Evolutionary conservation across 176 grass and related monocot species (phyloP), one percentile per base, ranked within the genome.

Genomic region (Oryza nivara): DNA sequence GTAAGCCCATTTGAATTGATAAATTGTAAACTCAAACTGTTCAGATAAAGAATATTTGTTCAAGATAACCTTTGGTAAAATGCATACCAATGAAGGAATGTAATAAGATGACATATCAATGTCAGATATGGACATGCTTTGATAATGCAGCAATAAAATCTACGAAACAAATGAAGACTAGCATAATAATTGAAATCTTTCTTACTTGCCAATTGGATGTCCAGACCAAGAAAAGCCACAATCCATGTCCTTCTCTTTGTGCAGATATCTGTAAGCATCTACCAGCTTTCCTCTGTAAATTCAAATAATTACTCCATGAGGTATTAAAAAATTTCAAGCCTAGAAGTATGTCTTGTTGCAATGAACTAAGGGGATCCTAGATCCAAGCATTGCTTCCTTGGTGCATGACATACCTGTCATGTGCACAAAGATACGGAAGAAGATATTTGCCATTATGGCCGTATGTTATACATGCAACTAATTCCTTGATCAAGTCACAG

Each of bases 201-300:
- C 94, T 89, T 95, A 98, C 96, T 98, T 98, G 83, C 96, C 93
- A 84, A 95, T 83, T 77, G 93, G 93, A 80, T 98, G 79, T n/a
- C 96, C 96, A 22, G 85, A 95, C 93, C 96, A 98, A 65, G 93
- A 95, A 84, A 93, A 98, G 25, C 93, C 91, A 80, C 51, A 32
- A 15, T 98, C 89, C 89, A 94, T 92, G 71, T 98, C 91, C 74
- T 98, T 93, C 80, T 95, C 96, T 79, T 98, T 89, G 78, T 98
- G 91, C 56, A 98, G 75, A 86, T 83, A 60, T 90, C 96, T 93
- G 72, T 93, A 95, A 76, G 91, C 96, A 95, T 98, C 93, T 83
- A 98, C 78, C 56, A 98, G 92, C 82, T 93, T 95, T 83, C 96
- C 96, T 80, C 96, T 98, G 77, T 75, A 93, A 68, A 80, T 79